Evolutionary conservation across 2,329 filamentous ascomycete genomes (phyloP).

Genomic region (Penicillium psychrosexuale): DNA sequence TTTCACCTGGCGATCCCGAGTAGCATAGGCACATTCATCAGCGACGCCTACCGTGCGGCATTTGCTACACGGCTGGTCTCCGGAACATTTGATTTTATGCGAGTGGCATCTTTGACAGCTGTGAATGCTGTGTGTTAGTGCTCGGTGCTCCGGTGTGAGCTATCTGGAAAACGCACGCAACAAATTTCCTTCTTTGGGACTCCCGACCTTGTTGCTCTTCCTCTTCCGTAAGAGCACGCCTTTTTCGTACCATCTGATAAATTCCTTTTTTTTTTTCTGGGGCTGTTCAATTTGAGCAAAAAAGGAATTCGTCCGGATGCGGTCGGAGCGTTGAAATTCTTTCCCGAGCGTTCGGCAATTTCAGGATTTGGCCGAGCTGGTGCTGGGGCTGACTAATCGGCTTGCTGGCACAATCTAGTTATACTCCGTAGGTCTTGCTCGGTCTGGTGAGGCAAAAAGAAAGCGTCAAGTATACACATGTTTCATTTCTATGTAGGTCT

Average conservation of each 20-base stretch:
- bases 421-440: no score
- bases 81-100: conserved; percentile 50
- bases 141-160: neutral
- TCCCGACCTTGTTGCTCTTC: conserved; percentile 13
- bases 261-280: neutral
- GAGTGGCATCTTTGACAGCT: conserved; percentile 46
- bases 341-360: neutral
- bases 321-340: neutral
- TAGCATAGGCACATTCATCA: conserved; percentile 41
- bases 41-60: conserved; percentile 39
- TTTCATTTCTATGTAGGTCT: no score
- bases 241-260: conserved; percentile 19
- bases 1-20: conserved; percentile 44
- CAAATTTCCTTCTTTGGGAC: conserved; percentile 29
- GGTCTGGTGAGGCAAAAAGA: no score
- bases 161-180: conserved; percentile 26
- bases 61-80: conserved; percentile 43
- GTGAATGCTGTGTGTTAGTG: neutral
- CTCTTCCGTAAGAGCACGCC: conserved; percentile 11
- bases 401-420: neutral
- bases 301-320: neutral
- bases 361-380: neutral
- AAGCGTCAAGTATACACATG: no score
- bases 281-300: neutral
- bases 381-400: neutral